phyloP scores from a whole-genome alignment of 1,139 yeast species.

The Protomyces inouyei region DNA sequence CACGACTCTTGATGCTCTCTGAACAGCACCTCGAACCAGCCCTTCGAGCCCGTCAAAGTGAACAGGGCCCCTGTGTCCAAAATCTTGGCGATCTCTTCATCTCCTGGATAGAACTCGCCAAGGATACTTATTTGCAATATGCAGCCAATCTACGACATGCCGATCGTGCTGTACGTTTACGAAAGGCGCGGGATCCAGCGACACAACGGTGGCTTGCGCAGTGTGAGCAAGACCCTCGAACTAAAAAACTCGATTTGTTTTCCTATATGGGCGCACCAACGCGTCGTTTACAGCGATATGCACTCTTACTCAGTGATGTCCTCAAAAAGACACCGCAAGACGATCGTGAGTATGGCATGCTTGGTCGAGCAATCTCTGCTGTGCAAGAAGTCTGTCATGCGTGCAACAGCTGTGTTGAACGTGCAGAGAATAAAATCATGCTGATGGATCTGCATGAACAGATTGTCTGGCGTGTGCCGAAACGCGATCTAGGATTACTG shows the following conservation, averaged over 20 bases:
- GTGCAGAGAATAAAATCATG: constrained; percentile 38
- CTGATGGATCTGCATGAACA: constrained; percentile 5
- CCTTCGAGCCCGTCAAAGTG: constrained; percentile 46
- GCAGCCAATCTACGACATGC: constrained; percentile 45
- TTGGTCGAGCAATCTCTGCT: constrained; percentile 53
- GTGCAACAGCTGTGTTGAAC: constrained; percentile 48
- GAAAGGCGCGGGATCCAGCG: constrained; percentile 46
- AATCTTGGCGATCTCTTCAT: constrained; percentile 61
- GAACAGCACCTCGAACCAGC: constrained; percentile 55
- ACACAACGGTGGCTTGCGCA: constrained; percentile 50
- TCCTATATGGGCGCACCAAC: constrained; percentile 71
- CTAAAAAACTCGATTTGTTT: constrained; percentile 53
- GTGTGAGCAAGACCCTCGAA: constrained; percentile 46
- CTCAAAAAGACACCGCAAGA: constrained; percentile 49
- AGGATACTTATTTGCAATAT: constrained; percentile 53
- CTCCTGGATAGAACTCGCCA: constrained; percentile 62
- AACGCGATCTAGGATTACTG: constrained; percentile 49
- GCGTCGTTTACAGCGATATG: constrained; percentile 66
- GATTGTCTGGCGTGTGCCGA: constrained; percentile 33
- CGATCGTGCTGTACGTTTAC: constrained; percentile 39
- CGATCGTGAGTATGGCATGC: constrained; percentile 53
- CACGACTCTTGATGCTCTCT: constrained; percentile 59
- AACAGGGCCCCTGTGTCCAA: constrained; percentile 63
- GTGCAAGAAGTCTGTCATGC: constrained; percentile 46
- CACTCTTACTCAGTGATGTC: constrained; percentile 61